Evolutionary conservation across 2,329 filamentous ascomycete genomes (phyloP).

Genomic region (Trichoderma sp.): DNA sequence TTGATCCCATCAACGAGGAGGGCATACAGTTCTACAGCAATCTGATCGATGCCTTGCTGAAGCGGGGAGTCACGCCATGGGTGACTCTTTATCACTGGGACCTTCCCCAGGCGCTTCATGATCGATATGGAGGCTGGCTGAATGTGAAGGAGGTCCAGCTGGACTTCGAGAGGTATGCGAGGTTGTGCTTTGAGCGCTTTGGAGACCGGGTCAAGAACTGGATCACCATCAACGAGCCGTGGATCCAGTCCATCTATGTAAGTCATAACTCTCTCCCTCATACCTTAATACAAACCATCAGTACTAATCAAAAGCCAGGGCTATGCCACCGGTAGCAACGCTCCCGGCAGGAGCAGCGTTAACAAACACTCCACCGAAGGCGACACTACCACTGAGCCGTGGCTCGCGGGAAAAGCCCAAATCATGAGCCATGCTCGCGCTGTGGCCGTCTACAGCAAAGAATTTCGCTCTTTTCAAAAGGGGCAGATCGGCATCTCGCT

Average conservation of each 20-base stretch:
- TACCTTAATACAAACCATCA: neutral
- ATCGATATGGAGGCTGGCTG: constrained; percentile 37
- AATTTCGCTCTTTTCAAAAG: constrained; percentile 30
- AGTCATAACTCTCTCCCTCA: neutral
- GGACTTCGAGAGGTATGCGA: constrained; percentile 38
- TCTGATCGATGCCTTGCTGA: constrained; percentile 56
- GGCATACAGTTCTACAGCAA: constrained; percentile 58
- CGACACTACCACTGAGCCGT: constrained; percentile 37
- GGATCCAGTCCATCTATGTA: constrained; percentile 37
- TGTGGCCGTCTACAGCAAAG: constrained; percentile 31
- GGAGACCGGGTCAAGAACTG: constrained; percentile 42
- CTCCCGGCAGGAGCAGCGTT: constrained; percentile 31
- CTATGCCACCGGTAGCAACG: constrained; percentile 35
- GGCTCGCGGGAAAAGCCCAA: constrained; percentile 35
- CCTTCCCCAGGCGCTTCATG: constrained; percentile 34
- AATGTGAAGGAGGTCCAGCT: constrained; percentile 31
- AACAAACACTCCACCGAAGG: constrained; percentile 23
- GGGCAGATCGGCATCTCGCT: constrained; percentile 36
- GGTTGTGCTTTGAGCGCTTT: constrained; percentile 36
- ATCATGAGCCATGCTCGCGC: constrained; percentile 37
- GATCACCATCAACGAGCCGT: constrained; percentile 41
- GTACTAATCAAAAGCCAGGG: constrained; percentile 24
- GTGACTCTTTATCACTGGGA: constrained; percentile 67
- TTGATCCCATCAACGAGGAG: constrained; percentile 60
- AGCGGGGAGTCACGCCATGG: constrained; percentile 56